These are phyloP conservation scores for Hibiscus mutabilis DNA, from an alignment of 345 rosid genomes.

Conservation along the genomic window DNA sequence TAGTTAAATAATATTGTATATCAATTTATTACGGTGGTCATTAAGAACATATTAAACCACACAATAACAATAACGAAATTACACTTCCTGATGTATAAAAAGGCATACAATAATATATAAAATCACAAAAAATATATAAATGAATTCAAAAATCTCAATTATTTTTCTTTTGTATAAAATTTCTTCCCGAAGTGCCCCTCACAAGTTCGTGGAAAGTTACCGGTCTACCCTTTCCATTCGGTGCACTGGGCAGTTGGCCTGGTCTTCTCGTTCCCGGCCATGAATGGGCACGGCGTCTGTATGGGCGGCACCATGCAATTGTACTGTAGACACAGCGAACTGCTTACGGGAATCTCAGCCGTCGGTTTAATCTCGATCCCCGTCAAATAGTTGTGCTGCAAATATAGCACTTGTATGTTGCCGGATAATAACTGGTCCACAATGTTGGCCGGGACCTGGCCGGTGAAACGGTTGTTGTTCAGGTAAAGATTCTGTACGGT, in stretches of 20 bases:
- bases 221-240: constrained; percentile 50
- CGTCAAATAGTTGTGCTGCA: constrained; percentile 87
- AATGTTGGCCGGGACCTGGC: constrained; percentile 66
- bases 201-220: not conserved
- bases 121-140: constrained; percentile 7
- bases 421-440: constrained; percentile 70
- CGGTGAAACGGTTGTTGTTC: constrained; percentile 82
- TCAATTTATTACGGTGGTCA: not conserved
- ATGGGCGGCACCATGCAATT: constrained; percentile 93
- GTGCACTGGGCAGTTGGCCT: constrained; percentile 72
- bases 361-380: constrained; percentile 81
- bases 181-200: constrained; percentile 12
- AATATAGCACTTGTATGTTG: constrained; percentile 57
- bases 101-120: not conserved
- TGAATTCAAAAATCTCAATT: not conserved
- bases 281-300: constrained; percentile 83
- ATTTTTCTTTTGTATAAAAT: not conserved
- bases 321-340: constrained; percentile 81
- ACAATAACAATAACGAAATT: not conserved
- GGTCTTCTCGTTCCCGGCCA: constrained; percentile 66
- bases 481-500: constrained; percentile 79
- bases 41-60: not conserved
- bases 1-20: too few species aligned
- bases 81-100: not conserved
- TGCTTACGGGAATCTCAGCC: constrained; percentile 78